phyloP scores from a whole-genome alignment of 805 yeast species.

The Millerago galiae region DNA sequence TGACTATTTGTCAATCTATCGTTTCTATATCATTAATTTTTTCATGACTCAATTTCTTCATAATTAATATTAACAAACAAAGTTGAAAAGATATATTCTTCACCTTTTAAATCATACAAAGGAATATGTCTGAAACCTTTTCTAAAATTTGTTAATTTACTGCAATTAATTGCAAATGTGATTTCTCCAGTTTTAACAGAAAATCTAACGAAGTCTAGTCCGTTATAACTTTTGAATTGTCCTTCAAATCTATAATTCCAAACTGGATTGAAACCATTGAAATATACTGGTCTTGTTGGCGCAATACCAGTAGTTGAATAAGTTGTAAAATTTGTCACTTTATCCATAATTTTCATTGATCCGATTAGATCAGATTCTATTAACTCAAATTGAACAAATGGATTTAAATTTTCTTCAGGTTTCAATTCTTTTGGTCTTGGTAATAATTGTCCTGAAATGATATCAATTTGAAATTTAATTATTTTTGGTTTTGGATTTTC shows the following conservation, averaged over 20 bases:
- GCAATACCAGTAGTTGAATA: constrained; percentile 1
- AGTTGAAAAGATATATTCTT: constrained; percentile 59
- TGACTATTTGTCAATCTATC: not conserved
- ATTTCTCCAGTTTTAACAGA: constrained; percentile 38
- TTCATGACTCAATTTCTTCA: constrained; percentile 9
- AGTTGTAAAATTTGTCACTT: constrained; percentile 2
- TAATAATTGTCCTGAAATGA: constrained; percentile 80
- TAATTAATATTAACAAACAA: constrained; percentile 34
- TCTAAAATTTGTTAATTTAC: constrained; percentile 55
- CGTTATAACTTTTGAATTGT: constrained; percentile 29
- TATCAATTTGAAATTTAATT: constrained; percentile 30
- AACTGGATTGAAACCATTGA: constrained; percentile 82
- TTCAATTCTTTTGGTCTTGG: constrained; percentile 59
- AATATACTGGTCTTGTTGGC: constrained; percentile 32
- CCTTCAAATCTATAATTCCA: constrained; percentile 63
- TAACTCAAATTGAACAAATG: constrained; percentile 56
- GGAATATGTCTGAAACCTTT: constrained; percentile 82
- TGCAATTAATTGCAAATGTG: constrained; percentile 52
- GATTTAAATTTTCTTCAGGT: constrained; percentile 43
- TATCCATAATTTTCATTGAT: constrained; percentile 10
- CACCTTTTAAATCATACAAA: constrained; percentile 72
- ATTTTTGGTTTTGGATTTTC: constrained; percentile 5
- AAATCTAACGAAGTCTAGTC: constrained; percentile 53
- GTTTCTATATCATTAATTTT: not conserved
- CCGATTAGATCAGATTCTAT: constrained; percentile 35